Conservation (phyloP, 139 green algal genomes). For the Closterium sp. region DNA sequence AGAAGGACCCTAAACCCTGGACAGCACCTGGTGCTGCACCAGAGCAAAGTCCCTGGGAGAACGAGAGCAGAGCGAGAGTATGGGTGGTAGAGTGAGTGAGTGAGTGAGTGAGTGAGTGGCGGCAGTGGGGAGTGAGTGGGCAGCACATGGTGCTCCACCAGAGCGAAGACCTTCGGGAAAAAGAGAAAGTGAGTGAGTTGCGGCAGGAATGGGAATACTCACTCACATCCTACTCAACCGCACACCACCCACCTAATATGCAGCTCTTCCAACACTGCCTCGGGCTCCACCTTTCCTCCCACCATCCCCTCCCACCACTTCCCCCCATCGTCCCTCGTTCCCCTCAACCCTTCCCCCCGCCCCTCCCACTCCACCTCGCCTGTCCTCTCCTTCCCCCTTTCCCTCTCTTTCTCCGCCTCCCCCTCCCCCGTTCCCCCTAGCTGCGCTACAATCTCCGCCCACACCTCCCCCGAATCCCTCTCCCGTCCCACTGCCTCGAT, state of each 20-base stretch:
- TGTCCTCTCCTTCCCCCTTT: neutral
- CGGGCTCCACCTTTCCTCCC: neutral
- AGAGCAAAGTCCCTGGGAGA: constrained; percentile 76
- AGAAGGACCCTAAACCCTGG: no score
- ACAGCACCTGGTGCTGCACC: no score
- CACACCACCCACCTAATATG: neutral
- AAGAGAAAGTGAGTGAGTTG: no score
- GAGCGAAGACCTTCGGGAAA: no score
- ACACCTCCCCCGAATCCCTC: neutral
- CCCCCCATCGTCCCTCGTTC: neutral
- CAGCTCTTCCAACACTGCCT: neutral
- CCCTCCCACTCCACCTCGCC: neutral
- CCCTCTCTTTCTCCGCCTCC: neutral
- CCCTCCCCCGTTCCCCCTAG: neutral
- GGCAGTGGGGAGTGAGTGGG: no score
- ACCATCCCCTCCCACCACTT: neutral
- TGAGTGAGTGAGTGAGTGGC: no score
- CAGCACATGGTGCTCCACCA: no score
- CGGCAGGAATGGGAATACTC: neutral
- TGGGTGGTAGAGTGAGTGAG: no score
- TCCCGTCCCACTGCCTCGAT: neutral
- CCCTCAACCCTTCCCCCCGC: neutral
- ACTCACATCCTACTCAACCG: neutral
- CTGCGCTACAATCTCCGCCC: neutral
- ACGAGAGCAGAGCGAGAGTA: neutral